Evolutionary conservation across 2,329 filamentous ascomycete species (phyloP), one percentile per base, ranked within the genome.

Genomic region (Phialophora tarda): DNA sequence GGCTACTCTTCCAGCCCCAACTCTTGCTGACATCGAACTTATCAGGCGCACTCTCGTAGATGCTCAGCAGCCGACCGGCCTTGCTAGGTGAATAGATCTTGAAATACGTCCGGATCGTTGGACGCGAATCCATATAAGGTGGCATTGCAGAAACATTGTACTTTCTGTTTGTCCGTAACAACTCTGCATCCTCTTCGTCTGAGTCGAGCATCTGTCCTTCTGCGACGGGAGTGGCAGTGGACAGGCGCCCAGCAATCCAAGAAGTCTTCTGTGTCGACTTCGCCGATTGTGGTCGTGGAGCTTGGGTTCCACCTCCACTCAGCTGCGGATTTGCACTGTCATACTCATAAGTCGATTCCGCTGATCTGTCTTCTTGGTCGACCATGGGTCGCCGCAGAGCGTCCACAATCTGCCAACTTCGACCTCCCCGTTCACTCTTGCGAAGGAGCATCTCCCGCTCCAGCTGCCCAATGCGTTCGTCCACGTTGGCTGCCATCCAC

Each of bases 1-100:
- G 85, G 71, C 81, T 84, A 69, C 83, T 86, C 79, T 86, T 86
- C 85, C 85, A 87, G 0, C 85, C 85, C 85, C 85, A 87, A 68
- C 82, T 85, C 75, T 87, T 85, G 55, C 81, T 83, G 73, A 86
- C 86, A 71, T 86, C 86, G 74, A 87, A 87, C 63, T 80, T 80
- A 71, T 86, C 85, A 1, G 85, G 85, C 4, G 84, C 84, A 54
- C 79, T 82, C 69, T 86, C 84, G 70, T 87, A 87, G n/a, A 87
- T 84, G 59, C 81, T 84, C 41, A 87, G 74, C 79, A 86, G 82
- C 14, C 85, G 76, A 2, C 85, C 85, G n/a, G 84, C 85, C 69
- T 85, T 85, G 24, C 79, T 82, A 0, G 85, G 85, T n/a, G 79
- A 82, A 75, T 86, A 87, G 60, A 87, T 87, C 73, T 87, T 87